Evolutionary conservation across 345 rosid genomes (phyloP), one percentile per base, ranked within the genome.

Genomic region (Populus simonii): DNA sequence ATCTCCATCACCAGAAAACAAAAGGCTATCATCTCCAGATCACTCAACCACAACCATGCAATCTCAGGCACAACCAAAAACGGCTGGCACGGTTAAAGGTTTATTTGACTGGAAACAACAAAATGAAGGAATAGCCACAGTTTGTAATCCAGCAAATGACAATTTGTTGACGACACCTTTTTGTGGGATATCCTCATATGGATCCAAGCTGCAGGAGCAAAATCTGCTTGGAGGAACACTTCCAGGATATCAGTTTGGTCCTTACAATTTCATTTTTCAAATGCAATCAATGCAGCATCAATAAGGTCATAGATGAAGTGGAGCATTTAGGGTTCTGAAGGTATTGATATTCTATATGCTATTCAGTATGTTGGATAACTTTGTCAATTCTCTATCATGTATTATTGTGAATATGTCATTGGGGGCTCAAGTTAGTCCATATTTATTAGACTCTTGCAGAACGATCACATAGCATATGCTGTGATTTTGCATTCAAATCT

Each of bases 201-300:
- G 82, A 82, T 74, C 83, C 6, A 89, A 86, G 89, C 68, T 86
- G 77, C 92, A 89, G 47, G 97, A 89, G 71, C 96, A 90, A 78
- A 82, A 83, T 85, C 81, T 90, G 80, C 87, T 87, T 12, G 68
- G 84, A 78, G 94, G 83, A 83, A 72, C 78, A 61, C 78, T 80
- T 77, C 80, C 84, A 20, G 86, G 85, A 53, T 86, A 91, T 79
- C 93, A 89, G 43, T 84, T 90, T 61, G 89, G 83, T 75, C 72
- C 89, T 66, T 87, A 84, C 85, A 71, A 36, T 76, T 33, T 81
- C 71, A 72, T 82, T 55, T 76, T 78, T 76, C 87, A 80, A 80
- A 83, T 85, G 88, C 91, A 85, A 71, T 80, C 89, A 13, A 80
- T 83, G 89, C 89, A 85, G 36, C 87, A 75, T 45, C 89, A 78